Base-by-base conservation (phyloP, 129 eudicot species). In the Silybum marianum region DNA sequence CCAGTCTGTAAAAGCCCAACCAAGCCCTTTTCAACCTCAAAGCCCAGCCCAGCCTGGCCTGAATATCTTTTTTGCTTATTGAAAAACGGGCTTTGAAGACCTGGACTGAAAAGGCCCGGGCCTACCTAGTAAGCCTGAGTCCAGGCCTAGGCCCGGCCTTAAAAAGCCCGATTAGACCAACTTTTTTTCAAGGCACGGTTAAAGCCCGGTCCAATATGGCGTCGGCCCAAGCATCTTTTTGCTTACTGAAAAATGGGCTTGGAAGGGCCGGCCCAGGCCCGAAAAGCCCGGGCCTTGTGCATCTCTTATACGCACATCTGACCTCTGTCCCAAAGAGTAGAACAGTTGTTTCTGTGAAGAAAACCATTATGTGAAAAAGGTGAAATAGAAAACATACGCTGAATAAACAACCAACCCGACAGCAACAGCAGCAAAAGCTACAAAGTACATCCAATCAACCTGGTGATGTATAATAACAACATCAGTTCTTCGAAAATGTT, bases 371-470 rank as follows among this genome's bases (percentile, higher is more conserved):
- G 73, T 58, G 22, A 34, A 5, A 23, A 30, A 54, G 18, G 63
- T 80, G 36, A 36, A 81, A 40, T 16, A 1, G 38, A 34, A 63
- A 39, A 78, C 90, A 21, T 89, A 89, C 98, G 87, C 84, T 66
- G 97, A 91, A 84, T 94, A 94, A 79, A 94, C 91, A 54, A 94
- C 80, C 19, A 94, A 87, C 74, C 97, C 97, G 32, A 90, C 86
- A 76, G 82, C 89, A 78, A 91, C 97, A 76, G 88, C 92, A 69
- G 84, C 92, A 72, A 94, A 94, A 9, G 98, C 98, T 60, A 92
- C 73, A 75, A 82, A 94, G 82, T 92, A 94, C 89, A 94, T 87
- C 97, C 97, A 92, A 71, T 94, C 98, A 67, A 94, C 97, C 98
- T 94, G 90, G 60, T 77, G 71, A 76, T 22, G 65, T 76, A 74